These are phyloP conservation scores for Knoxia roxburghii DNA, from an alignment of 257 asterid species.

Conservation along the genomic window DNA sequence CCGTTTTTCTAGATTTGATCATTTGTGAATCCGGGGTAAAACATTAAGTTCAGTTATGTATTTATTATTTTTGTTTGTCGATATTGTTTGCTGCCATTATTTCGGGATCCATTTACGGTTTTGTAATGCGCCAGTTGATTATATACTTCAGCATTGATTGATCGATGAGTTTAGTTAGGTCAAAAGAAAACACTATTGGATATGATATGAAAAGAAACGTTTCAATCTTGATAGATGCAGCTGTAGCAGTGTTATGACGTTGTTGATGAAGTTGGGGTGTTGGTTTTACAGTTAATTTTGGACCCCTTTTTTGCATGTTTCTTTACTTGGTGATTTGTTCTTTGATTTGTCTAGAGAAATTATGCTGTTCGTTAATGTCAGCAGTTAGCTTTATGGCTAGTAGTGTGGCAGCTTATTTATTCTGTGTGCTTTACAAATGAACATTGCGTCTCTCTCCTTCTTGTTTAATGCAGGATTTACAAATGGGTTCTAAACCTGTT, in stretches of 20 bases:
- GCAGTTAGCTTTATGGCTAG: not conserved
- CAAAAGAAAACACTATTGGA: not conserved
- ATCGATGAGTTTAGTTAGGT: constrained; percentile 1
- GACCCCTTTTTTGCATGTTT: not conserved
- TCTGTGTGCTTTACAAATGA: not conserved
- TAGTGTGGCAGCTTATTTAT: not conserved
- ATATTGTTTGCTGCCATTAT: no score
- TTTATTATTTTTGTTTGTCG: not conserved
- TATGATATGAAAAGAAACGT: not conserved
- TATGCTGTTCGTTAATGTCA: not conserved
- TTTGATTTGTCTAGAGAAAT: constrained; percentile 1
- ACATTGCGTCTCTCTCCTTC: constrained; percentile 9
- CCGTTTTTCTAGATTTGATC: not conserved
- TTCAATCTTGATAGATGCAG: not conserved
- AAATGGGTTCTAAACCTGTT: constrained; percentile 82
- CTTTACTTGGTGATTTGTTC: not conserved
- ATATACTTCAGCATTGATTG: not conserved
- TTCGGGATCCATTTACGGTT: constrained; percentile 10
- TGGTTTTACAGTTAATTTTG: not conserved
- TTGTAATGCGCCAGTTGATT: not conserved
- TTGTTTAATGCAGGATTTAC: constrained; percentile 20
- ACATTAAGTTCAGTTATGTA: not conserved
- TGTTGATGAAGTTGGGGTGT: not conserved
- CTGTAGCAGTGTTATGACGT: not conserved
- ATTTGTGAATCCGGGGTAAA: not conserved